These are phyloP conservation scores for Scleroderma bovista DNA, from an alignment of 768 basidiomycete genomes.

Conservation along the genomic window DNA sequence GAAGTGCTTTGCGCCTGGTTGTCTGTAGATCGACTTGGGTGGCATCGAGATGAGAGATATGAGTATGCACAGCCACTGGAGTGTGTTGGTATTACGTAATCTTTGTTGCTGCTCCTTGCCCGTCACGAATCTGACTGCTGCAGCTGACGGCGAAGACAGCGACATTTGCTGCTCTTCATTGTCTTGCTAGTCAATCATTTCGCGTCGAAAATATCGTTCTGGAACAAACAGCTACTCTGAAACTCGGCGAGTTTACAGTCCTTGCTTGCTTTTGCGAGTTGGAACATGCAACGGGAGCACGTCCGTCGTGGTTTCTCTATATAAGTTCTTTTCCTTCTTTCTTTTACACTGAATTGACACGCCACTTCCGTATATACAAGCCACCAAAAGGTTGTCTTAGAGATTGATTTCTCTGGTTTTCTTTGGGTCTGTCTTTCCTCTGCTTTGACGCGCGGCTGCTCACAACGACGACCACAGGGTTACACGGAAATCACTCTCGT, in stretches of 20 bases:
- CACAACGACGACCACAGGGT: conserved; percentile 41
- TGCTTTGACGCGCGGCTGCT: conserved; percentile 13
- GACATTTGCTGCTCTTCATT: conserved; percentile 4
- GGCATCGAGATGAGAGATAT: conserved; percentile 43
- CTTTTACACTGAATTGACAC: conserved; percentile 38
- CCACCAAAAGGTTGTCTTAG: conserved; percentile 93
- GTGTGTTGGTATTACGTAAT: conserved; percentile 23
- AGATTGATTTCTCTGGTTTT: conserved; percentile 86
- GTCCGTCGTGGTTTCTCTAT: conserved; percentile 78
- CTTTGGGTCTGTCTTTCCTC: conserved; percentile 60
- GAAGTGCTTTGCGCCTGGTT: conserved; percentile 87
- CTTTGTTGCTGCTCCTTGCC: conserved; percentile 19
- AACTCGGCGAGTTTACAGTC: background rate
- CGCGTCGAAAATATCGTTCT: background rate
- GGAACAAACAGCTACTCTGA: background rate
- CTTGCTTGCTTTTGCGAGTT: conserved; percentile 1
- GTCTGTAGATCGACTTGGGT: conserved; percentile 82
- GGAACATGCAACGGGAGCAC: conserved; percentile 71
- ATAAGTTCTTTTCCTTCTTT: conserved; percentile 55
- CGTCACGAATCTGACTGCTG: conserved; percentile 23
- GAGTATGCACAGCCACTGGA: conserved; percentile 8
- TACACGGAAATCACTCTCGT: conserved; percentile 90
- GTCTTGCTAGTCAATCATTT: conserved; percentile 4
- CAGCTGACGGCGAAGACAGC: conserved; percentile 11
- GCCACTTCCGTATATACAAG: conserved; percentile 62